Evolutionary conservation across 257 asterid genomes (phyloP), one percentile per base, ranked within the genome.

Genomic region (Catharanthus roseus): DNA sequence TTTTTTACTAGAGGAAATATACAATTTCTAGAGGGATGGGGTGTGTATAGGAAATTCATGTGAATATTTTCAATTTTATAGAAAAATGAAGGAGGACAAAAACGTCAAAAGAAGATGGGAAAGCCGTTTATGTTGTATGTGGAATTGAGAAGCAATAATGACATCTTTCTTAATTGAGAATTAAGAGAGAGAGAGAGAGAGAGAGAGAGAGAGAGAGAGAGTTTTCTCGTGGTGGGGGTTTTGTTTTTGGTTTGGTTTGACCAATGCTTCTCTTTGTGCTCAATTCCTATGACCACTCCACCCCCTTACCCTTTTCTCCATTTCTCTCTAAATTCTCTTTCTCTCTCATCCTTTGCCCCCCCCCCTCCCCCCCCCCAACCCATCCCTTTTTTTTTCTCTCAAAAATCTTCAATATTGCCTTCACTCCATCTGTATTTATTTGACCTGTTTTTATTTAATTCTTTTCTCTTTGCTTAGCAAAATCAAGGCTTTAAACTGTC

Each of bases 171-270:
- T 65, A 47, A 71, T 38, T 58, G 53, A 74, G 77, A 79, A 74
- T 75, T 72, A 66, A n/a, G 31, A 8, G 8, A 38, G 8, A 38
- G 42, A 38, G 8, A 38, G 8, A 38, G 42, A 38, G 42, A 38
- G 42, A 38, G 42, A 38, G 42, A 38, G 42, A 38, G 8, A 38
- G 8, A 38, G 42, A 38, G 42, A 38, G 42, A 38, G 42, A 38
- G 42, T 8, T 38, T 38, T 38, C 42, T 38, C 42, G 5, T 8
- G n/a, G n/a, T n/a, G n/a, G n/a, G n/a, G n/a, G n/a, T n/a, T n/a
- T 29, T 29, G 69, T 80, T 70, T 68, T 72, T 79, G 78, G 67
- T 36, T 78, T 73, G 81, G 87, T 88, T 90, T 90, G 95, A 90
- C 93, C 83, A 81, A 10, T 79, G 87, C 84, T 74, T 29, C 76